A percentile compares a stretch with the other conserved stretches of the same genome.
phyloP scores from a whole-genome alignment of 1,139 yeast species.

The Hanseniaspora uvarum region DNA sequence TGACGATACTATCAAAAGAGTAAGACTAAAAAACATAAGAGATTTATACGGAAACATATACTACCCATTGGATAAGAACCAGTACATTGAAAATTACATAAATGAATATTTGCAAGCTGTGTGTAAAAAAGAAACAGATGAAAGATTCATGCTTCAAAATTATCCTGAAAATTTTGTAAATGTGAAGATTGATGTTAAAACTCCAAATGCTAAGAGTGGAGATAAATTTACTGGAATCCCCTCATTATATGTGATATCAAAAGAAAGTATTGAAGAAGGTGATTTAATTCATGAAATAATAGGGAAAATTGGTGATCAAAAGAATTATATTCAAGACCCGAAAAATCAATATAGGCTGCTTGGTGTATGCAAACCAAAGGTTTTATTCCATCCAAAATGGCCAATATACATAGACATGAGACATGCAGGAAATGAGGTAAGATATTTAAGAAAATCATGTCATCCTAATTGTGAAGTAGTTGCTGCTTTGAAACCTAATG shows the following conservation, averaged over 20 bases:
- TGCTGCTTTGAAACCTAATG: conserved; percentile 35
- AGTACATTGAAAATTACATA: conserved; percentile 37
- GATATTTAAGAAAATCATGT: conserved; percentile 71
- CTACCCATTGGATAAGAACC: conserved; percentile 39
- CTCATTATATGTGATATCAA: conserved; percentile 53
- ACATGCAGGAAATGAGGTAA: conserved; percentile 61
- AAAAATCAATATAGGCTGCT: conserved; percentile 69
- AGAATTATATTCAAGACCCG: conserved; percentile 51
- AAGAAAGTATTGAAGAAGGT: conserved; percentile 36
- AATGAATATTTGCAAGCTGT: conserved; percentile 25
- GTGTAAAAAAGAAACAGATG: conserved; percentile 24
- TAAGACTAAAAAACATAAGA: conserved; percentile 29
- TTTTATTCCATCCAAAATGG: conserved; percentile 41
- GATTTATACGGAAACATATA: conserved; percentile 46
- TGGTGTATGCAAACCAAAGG: conserved; percentile 80
- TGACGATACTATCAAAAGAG: conserved; percentile 22
- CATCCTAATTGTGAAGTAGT: conserved; percentile 62
- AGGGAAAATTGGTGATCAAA: conserved; percentile 63
- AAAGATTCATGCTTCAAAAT: conserved; percentile 27
- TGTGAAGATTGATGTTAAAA: conserved; percentile 27
- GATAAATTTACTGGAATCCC: conserved; percentile 58
- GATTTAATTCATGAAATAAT: conserved; percentile 53
- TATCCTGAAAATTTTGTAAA: conserved; percentile 20
- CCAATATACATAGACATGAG: conserved; percentile 70
- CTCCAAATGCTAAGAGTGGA: conserved; percentile 29